Evolutionary conservation across 257 asterid species (phyloP), one percentile per base, ranked within the genome.

Genomic region (Eustoma russellianum): DNA sequence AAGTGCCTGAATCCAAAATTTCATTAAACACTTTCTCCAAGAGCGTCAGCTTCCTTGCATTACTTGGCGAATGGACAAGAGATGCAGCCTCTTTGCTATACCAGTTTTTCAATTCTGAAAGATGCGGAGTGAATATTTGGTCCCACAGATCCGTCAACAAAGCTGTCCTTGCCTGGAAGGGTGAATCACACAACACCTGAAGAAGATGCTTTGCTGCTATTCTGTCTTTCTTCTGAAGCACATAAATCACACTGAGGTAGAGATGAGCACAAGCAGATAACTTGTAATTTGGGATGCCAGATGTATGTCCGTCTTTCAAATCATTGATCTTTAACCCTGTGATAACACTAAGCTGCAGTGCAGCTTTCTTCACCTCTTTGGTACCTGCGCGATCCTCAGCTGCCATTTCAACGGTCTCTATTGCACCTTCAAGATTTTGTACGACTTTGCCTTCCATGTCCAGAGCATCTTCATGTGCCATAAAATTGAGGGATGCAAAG

Each of bases 201-300:
- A 84, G 93, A 55, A 88, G 68, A 73, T 84, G 93, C 63, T 74
- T 88, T 54, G 93, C 83, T 53, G 94, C 66, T 46, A 70, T 74
- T 28, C 72, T 65, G 28, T 84, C 87, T 48, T 84, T 84, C 13
- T 69, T 77, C 60, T 83, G 96, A 9, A 84, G 68, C 73, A 65
- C 67, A 57, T 77, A 88, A 63, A 78, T 76, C 59, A 82, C 73
- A 55, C 93, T 71, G 58, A 84, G 94, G 70, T 88, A 88, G 62
- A 88, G 78, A 79, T 84, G 96, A 70, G 96, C 90, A 74, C 93
- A 84, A 50, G 96, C 93, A n/a, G 96, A 85, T 54, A 88, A 41
- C 71, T 77, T 82, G 11, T 47, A 65, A 55, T 87, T 87, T 5
- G 85, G 74, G 52, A 83, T 75, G 59, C 94, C 94, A 45, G 83